Percentiles rank a stretch among this genome's conserved stretches.
These are phyloP conservation scores for Cucumis cinereus DNA, from an alignment of 306 rosid genomes.

Conservation along the genomic window DNA sequence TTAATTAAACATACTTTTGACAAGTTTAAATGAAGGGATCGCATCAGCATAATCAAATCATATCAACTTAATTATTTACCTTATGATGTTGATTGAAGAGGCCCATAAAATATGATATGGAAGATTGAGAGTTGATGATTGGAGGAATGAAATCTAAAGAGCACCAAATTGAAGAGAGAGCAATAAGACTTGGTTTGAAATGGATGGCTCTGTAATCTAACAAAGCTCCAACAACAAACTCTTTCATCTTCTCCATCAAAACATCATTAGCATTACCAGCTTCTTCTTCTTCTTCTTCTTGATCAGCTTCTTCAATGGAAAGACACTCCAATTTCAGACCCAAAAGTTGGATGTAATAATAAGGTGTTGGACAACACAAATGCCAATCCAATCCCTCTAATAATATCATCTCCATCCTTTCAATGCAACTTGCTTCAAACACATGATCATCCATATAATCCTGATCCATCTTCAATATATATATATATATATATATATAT, in stretches of 20 bases:
- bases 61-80: constrained; percentile 9
- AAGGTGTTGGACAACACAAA: constrained; percentile 26
- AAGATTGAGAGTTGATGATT: not conserved
- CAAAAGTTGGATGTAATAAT: constrained; percentile 20
- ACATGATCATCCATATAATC: constrained; percentile 16
- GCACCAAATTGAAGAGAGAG: constrained; percentile 26
- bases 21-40: too few relatives aligned
- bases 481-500: not conserved
- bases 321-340: constrained; percentile 1
- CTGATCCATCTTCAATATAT: constrained; percentile 28
- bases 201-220: constrained; percentile 21
- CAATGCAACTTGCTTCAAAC: constrained; percentile 17
- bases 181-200: constrained; percentile 31
- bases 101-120: constrained; percentile 8
- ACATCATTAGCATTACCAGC: too few relatives aligned
- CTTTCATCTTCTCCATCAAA: constrained; percentile 9
- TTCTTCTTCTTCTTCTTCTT: constrained; percentile 3
- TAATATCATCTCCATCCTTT: constrained; percentile 33
- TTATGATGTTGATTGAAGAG: constrained; percentile 21
- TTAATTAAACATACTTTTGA: too few relatives aligned
- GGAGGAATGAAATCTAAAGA: constrained; percentile 12
- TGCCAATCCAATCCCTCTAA: constrained; percentile 37
- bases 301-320: constrained; percentile 6
- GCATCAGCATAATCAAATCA: too few relatives aligned
- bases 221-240: constrained; percentile 22